Conservation (phyloP, 805 yeast genomes). For the Kluyveromyces aestuarii region DNA sequence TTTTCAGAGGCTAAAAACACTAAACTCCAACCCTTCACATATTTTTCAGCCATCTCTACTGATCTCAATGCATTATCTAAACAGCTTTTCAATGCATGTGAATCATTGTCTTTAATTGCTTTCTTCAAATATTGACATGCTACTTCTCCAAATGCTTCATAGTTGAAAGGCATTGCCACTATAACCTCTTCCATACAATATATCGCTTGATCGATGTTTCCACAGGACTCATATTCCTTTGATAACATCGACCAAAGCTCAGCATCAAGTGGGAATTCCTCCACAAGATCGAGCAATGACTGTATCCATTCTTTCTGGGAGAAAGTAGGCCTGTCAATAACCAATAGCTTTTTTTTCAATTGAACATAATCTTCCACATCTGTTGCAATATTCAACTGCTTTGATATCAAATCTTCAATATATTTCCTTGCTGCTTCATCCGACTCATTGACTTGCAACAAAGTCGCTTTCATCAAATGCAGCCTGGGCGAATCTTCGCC, state of each 20-base stretch:
- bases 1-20: constrained; percentile 33
- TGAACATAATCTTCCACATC: constrained; percentile 24
- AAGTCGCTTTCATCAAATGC: constrained; percentile 24
- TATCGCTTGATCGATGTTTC: constrained; percentile 59
- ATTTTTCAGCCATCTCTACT: constrained; percentile 67
- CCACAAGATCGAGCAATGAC: constrained; percentile 16
- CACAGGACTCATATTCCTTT: constrained; percentile 48
- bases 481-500: constrained; percentile 34
- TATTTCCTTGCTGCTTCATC: constrained; percentile 30
- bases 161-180: constrained; percentile 47
- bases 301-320: constrained; percentile 12
- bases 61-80: constrained; percentile 53
- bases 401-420: constrained; percentile 41
- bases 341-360: constrained; percentile 20
- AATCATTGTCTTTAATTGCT: constrained; percentile 9
- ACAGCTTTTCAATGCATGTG: constrained; percentile 12
- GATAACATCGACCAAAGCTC: constrained; percentile 75
- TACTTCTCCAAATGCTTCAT: constrained; percentile 23
- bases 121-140: constrained; percentile 19
- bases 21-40: constrained; percentile 69
- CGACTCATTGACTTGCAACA: constrained; percentile 18
- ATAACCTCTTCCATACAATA: constrained; percentile 64
- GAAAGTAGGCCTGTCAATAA: constrained; percentile 14
- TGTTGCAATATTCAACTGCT: constrained; percentile 43
- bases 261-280: constrained; percentile 55